Conservation (phyloP, 805 yeast genomes). For the Ogataea philodendri region DNA sequence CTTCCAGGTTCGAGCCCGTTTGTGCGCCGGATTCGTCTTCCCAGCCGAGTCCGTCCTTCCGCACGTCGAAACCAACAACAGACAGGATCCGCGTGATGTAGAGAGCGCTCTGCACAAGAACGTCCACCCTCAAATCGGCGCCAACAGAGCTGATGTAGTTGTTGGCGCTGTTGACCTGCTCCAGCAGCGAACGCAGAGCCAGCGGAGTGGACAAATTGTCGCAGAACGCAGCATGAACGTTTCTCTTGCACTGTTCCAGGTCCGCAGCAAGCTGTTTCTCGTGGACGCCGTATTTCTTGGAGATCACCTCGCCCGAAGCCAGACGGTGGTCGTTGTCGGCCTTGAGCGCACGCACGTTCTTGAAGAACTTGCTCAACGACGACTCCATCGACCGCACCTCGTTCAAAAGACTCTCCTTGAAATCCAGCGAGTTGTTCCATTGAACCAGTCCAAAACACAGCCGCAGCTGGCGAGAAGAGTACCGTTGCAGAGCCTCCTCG, state of each 20-base stretch:
- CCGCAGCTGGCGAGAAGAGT: conserved; percentile 79
- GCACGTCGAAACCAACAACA: conserved; percentile 72
- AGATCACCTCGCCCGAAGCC: conserved; percentile 47
- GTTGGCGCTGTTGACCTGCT: conserved; percentile 69
- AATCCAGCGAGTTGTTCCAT: conserved; percentile 92
- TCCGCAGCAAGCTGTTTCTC: conserved; percentile 51
- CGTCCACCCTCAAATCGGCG: conserved; percentile 59
- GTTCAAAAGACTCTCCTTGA: conserved; percentile 72
- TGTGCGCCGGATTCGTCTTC: conserved; percentile 35
- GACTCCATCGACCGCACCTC: conserved; percentile 80
- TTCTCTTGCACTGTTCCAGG: conserved; percentile 50
- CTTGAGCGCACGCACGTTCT: conserved; percentile 77
- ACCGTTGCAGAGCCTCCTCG: conserved; percentile 76
- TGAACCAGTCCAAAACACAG: conserved; percentile 86
- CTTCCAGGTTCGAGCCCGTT: conserved; percentile 48
- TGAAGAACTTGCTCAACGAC: conserved; percentile 77
- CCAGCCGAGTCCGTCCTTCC: conserved; percentile 83
- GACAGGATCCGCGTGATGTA: conserved; percentile 71
- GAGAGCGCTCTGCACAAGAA: conserved; percentile 57
- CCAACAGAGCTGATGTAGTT: conserved; percentile 61
- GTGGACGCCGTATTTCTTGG: conserved; percentile 55
- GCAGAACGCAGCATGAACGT: conserved; percentile 76
- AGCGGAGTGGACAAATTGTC: conserved; percentile 83
- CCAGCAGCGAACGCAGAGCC: conserved; percentile 63
- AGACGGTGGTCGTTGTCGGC: conserved; percentile 58